Evolutionary conservation across 2,329 filamentous ascomycete species (phyloP).

Genomic region (Albifimbria verrucaria): DNA sequence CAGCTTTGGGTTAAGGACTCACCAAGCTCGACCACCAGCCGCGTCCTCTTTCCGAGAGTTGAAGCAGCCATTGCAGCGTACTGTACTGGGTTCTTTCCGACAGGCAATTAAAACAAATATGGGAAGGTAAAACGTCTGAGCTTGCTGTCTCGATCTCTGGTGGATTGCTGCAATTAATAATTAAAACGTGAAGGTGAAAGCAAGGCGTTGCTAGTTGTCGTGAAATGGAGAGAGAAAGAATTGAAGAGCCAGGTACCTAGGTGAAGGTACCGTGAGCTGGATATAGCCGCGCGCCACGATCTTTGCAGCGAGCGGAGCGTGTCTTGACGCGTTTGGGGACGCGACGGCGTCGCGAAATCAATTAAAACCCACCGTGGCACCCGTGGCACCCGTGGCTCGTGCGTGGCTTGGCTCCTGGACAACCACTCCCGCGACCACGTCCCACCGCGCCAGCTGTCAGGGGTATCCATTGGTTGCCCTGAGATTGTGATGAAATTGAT

Average conservation of each 20-base stretch:
- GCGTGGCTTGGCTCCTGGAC: constrained; percentile 4
- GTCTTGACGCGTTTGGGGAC: constrained; percentile 23
- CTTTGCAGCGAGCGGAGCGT: constrained; percentile 17
- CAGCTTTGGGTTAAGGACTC: constrained; percentile 11
- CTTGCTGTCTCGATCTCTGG: too few relatives aligned
- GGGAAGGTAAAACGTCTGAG: not conserved
- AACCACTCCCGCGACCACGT: not conserved
- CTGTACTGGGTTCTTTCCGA: constrained; percentile 12
- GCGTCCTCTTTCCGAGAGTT: constrained; percentile 32
- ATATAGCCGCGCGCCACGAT: constrained; percentile 18
- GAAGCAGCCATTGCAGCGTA: constrained; percentile 22
- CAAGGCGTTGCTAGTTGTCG: not conserved
- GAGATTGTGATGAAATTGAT: not conserved
- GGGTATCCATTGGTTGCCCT: too few relatives aligned
- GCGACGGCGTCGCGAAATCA: constrained; percentile 16
- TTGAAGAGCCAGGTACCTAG: not conserved
- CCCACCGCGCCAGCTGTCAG: too few relatives aligned
- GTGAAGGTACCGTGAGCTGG: constrained; percentile 5
- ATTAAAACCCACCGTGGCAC: too few relatives aligned
- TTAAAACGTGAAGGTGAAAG: constrained; percentile 7
- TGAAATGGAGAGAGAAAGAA: not conserved
- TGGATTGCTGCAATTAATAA: too few relatives aligned
- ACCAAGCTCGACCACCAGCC: constrained; percentile 25
- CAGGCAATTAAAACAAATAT: constrained; percentile 9
- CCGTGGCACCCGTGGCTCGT: constrained; percentile 19